These are phyloP conservation scores for Spatholobus suberectus DNA, from an alignment of 306 rosid species.

Conservation along the genomic window DNA sequence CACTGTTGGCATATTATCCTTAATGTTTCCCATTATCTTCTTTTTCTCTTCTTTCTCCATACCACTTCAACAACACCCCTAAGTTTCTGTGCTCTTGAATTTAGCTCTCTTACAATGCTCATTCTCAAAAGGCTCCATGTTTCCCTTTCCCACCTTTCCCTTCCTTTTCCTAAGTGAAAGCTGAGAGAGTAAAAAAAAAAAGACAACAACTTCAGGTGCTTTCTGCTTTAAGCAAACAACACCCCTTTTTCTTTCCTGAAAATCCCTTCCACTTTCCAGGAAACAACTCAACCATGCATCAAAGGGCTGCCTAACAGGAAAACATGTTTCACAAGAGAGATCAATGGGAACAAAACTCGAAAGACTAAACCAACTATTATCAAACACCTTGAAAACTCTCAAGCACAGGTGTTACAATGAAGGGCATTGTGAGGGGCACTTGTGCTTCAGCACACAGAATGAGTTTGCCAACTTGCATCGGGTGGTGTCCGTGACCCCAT, in stretches of 20 bases:
- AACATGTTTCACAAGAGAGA: not conserved
- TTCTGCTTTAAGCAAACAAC: constrained; percentile 38
- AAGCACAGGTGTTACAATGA: constrained; percentile 27
- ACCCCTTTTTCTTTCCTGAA: constrained; percentile 6
- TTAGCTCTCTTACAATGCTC: constrained; percentile 1
- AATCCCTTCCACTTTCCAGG: constrained; percentile 38
- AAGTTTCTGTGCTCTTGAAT: constrained; percentile 24
- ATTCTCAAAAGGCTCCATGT: constrained; percentile 43
- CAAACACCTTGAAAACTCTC: constrained; percentile 14
- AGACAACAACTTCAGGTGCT: constrained; percentile 27
- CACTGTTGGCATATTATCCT: constrained; percentile 72
- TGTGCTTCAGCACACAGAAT: constrained; percentile 33
- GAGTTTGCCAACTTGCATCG: constrained; percentile 39
- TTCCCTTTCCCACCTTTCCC: constrained; percentile 36
- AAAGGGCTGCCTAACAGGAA: constrained; percentile 5
- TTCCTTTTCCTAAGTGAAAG: constrained; percentile 39
- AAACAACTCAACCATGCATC: constrained; percentile 24
- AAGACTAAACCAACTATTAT: constrained; percentile 3
- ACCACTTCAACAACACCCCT: constrained; percentile 31
- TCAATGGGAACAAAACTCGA: constrained; percentile 1
- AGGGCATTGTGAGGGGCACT: not conserved
- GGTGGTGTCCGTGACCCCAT: constrained; percentile 29
- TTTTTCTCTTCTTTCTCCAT: not conserved
- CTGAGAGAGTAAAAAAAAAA: constrained; percentile 20
- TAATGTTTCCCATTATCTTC: not conserved